Percentiles rank a stretch among this genome's conserved stretches.
These are phyloP conservation scores for Vanrija humicola DNA, from an alignment of 1,284 basidiomycete species.

Conservation along the genomic window DNA sequence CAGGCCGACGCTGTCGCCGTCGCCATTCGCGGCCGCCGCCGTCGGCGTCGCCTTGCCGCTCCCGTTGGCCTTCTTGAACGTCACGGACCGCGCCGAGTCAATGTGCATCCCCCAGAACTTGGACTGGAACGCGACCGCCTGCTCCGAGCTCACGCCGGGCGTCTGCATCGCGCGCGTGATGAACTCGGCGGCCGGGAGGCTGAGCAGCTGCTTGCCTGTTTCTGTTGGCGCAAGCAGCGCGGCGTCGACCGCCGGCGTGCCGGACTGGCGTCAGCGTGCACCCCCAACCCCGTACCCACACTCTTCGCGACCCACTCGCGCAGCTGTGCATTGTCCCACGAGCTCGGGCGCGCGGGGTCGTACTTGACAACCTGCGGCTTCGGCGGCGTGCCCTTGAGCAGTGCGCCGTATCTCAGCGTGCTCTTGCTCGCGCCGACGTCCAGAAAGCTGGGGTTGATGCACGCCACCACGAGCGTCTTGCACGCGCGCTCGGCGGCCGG, in stretches of 20 bases:
- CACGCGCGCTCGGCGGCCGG: background rate
- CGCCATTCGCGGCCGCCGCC: background rate
- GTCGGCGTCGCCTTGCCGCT: background rate
- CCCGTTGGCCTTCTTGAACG: background rate
- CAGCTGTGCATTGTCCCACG: background rate
- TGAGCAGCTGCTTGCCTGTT: background rate
- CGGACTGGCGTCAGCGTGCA: background rate
- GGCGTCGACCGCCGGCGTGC: background rate
- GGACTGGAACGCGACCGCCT: background rate
- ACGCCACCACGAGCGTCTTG: background rate
- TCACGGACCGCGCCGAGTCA: background rate
- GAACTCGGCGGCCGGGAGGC: background rate
- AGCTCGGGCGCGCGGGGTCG: background rate
- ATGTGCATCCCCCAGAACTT: slow-evolving; percentile 2
- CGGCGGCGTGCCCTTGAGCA: background rate
- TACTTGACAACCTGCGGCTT: background rate
- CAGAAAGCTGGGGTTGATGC: background rate
- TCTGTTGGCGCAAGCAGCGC: background rate
- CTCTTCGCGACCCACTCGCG: background rate
- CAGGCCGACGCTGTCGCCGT: no score
- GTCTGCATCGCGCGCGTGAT: background rate
- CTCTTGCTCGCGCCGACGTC: background rate
- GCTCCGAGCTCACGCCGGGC: background rate
- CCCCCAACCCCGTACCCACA: background rate
- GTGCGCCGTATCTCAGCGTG: slow-evolving; percentile 1